These are phyloP conservation scores for Aspergillus fructus DNA, from an alignment of 2,329 filamentous ascomycete species.

Conservation along the genomic window DNA sequence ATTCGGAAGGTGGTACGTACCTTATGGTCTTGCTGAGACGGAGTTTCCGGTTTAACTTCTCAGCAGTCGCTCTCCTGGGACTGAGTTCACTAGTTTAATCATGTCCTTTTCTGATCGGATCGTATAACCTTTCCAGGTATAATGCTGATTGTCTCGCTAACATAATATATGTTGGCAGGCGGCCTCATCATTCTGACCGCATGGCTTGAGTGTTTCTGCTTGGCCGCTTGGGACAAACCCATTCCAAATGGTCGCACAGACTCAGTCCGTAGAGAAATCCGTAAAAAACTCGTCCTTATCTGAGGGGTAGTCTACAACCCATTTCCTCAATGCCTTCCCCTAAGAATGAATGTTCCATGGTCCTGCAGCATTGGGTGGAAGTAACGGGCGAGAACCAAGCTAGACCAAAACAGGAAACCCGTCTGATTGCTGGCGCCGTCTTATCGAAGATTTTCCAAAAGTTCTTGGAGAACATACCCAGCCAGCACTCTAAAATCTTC, in stretches of 20 bases:
- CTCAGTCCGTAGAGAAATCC: not conserved
- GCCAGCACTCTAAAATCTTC: not conserved
- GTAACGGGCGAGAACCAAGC: too few species aligned
- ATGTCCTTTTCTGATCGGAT: not conserved
- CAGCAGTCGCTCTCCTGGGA: not conserved
- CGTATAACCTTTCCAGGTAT: not conserved
- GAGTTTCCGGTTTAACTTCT: not conserved
- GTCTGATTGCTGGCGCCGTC: not conserved
- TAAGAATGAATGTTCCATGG: too few species aligned
- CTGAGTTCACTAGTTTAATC: not conserved
- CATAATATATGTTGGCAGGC: not conserved
- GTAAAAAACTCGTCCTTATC: too few species aligned
- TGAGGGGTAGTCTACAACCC: too few species aligned
- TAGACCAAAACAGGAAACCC: too few species aligned
- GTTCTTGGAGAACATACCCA: not conserved
- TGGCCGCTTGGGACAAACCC: not conserved
- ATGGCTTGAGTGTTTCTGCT: not conserved
- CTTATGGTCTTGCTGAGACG: not conserved
- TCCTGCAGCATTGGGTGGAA: too few species aligned
- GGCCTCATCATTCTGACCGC: not conserved
- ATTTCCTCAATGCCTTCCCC: too few species aligned
- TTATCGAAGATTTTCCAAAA: constrained; percentile 2
- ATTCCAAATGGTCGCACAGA: not conserved
- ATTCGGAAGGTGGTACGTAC: not conserved
- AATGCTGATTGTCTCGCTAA: not conserved